Evolutionary conservation across 108 stramenopile species (phyloP).

Genomic region (Ochromonas danica): DNA sequence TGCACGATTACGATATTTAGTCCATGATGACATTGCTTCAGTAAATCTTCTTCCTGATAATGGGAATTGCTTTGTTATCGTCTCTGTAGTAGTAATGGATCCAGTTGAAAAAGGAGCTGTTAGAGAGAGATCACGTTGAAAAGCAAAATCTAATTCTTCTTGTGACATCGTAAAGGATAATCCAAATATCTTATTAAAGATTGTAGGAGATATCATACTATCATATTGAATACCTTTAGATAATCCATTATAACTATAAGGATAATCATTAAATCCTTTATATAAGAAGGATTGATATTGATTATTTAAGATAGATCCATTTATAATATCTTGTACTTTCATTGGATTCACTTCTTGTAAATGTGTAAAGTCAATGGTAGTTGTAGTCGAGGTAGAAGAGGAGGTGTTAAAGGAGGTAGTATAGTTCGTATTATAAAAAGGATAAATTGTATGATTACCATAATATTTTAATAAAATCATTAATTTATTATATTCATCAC

Average conservation of each 20-base stretch:
- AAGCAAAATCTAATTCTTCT: not conserved
- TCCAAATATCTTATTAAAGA: not conserved
- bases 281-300: not conserved
- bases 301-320: not conserved
- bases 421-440: not conserved
- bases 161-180: not conserved
- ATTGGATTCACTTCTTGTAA: not conserved
- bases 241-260: not conserved
- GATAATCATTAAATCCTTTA: not conserved
- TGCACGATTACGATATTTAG: not conserved
- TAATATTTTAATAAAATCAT: not conserved
- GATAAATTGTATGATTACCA: not conserved
- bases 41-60: not conserved
- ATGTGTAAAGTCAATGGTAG: not conserved
- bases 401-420: not conserved
- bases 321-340: not conserved
- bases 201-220: not conserved
- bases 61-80: not conserved
- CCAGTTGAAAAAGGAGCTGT: not conserved
- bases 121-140: not conserved
- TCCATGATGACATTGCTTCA: slow-evolving; percentile 18
- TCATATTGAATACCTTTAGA: not conserved
- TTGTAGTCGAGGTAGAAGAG: not conserved
- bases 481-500: not conserved
- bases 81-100: not conserved